phyloP scores from a whole-genome alignment of 208 protist species.

The Phytomonas francai region DNA sequence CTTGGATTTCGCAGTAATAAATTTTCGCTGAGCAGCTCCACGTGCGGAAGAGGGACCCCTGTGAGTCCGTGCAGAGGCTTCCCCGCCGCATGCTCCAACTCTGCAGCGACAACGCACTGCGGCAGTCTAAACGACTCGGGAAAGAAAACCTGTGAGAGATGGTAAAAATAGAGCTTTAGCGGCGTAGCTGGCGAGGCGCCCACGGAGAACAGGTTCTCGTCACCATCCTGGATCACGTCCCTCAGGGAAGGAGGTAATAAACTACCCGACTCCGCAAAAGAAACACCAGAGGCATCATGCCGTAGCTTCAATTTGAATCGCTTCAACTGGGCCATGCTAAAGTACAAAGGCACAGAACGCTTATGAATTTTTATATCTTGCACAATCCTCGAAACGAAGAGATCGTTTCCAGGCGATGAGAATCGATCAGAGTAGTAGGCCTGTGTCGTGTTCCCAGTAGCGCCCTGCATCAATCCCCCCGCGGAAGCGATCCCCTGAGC shows the following conservation, averaged over 20 bases:
- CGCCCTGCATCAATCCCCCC: background rate
- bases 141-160: constrained; percentile 62
- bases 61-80: constrained; percentile 44
- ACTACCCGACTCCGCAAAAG: too few species aligned
- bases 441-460: background rate
- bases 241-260: too few species aligned
- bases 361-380: constrained; percentile 24
- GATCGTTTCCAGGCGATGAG: background rate
- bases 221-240: too few species aligned
- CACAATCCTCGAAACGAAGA: background rate
- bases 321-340: constrained; percentile 11
- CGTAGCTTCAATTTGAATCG: constrained; percentile 19
- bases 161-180: constrained; percentile 48
- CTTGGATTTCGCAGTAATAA: constrained; percentile 4
- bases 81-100: constrained; percentile 28
- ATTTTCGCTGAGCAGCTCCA: constrained; percentile 21
- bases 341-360: constrained; percentile 45
- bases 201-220: too few species aligned
- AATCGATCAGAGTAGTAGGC: background rate
- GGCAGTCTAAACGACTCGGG: constrained; percentile 35
- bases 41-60: constrained; percentile 22
- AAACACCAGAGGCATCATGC: constrained; percentile 15
- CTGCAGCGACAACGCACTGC: constrained; percentile 24
- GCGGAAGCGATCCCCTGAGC: background rate
- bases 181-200: too few species aligned